Base-by-base conservation (phyloP, 2,329 filamentous ascomycete genomes). In the Kalaharituber pfeilii region DNA sequence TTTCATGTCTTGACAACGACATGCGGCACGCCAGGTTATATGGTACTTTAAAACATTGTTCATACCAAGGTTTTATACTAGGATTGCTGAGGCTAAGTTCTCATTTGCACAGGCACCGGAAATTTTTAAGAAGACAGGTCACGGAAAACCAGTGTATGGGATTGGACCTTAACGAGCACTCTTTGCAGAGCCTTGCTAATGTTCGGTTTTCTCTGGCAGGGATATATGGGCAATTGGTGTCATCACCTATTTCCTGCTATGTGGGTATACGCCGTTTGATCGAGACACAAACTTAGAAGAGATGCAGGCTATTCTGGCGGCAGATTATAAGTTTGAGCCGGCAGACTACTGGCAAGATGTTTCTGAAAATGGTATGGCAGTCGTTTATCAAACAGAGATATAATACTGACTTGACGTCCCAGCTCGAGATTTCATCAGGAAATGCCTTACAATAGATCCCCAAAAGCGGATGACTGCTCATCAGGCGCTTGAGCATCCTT, bases 141-240 rank as follows among this genome's bases (percentile, higher is more conserved):
- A 98, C 68, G 91, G 91, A 59, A 98, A 96, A 70, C 88, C 91
- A 62, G 91, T 98, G 77, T 80, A 74, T 61, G 72, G 18, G 28
- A n/a, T 9, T n/a, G n/a, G n/a, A 15, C 15, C 36, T 47, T 33
- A n/a, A 13, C n/a, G 45, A 25, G 1, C 6, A 25, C 22, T 36
- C 33, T 28, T 30, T 24, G 49, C 22, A 36, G 11, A 36, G 30
- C 30, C 9, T 9, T 9, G n/a, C n/a, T 36, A 9, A n/a, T 36
- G 9, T 36, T 36, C n/a, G 30, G 9, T 36, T 9, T 9, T 36
- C 30, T 9, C n/a, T 36, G 9, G 30, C 30, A 9, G 30, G 30
- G 91, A 98, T 68, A 82, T 98, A 60, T 98, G 91, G 91, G 91
- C 91, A 33, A 86, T 96, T 59, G 91, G 91, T 49, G 91, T 98